Percentiles rank a stretch among this genome's conserved stretches.
Conservation (phyloP, 257 asterid species). For the Handroanthus guayacan region DNA sequence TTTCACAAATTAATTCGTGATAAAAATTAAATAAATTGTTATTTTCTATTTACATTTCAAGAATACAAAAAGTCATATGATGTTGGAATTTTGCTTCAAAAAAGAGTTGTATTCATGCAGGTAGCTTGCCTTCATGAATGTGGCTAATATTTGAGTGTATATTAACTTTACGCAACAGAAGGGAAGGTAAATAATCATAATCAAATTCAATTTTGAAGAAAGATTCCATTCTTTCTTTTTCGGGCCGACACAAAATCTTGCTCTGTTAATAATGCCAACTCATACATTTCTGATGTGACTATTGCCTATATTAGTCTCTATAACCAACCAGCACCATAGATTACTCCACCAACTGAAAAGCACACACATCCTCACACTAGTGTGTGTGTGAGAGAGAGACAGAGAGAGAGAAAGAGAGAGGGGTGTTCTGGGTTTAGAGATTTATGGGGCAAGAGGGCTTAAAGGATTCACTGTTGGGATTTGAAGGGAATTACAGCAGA, state of each 20-base stretch:
- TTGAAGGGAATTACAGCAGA: conserved; percentile 21
- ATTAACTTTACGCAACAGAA: not conserved
- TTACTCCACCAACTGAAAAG: not conserved
- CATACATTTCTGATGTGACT: too few relatives aligned
- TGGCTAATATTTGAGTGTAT: not conserved
- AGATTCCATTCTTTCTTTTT: not conserved
- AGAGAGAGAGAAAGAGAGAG: conserved; percentile 21
- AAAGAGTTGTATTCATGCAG: too few relatives aligned
- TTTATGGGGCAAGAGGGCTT: conserved; percentile 36
- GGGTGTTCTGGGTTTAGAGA: not conserved
- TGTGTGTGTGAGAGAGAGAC: not conserved
- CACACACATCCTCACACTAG: not conserved
- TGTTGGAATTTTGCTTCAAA: too few relatives aligned
- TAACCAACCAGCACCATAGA: not conserved
- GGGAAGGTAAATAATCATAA: not conserved
- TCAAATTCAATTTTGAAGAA: not conserved
- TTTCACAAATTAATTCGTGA: too few relatives aligned
- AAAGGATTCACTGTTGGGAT: conserved; percentile 40
- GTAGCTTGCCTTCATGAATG: too few relatives aligned
- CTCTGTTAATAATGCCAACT: not conserved
- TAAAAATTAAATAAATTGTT: too few relatives aligned
- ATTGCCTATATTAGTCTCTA: too few relatives aligned
- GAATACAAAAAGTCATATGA: too few relatives aligned
- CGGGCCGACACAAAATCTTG: not conserved
- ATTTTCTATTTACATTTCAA: too few relatives aligned